Conservation (phyloP, 129 eudicot species). For the Pseudognaphalium luteoalbum region DNA sequence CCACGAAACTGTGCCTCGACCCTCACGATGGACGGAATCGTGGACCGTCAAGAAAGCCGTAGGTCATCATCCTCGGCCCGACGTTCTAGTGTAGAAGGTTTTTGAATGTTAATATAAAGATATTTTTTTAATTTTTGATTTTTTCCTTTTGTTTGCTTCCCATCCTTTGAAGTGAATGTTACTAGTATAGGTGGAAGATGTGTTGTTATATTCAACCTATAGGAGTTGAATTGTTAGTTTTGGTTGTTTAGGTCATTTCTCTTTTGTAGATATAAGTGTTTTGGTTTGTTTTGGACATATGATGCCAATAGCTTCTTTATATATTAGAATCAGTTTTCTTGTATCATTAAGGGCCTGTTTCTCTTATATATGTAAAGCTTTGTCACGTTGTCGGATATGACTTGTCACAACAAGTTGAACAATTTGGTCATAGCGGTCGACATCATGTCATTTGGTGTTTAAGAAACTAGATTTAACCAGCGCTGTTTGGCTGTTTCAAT, state of each 20-base stretch:
- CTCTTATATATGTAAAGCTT: too few species aligned
- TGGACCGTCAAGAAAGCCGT: constrained; percentile 60
- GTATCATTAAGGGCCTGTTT: neutral
- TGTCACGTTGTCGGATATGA: constrained; percentile 14
- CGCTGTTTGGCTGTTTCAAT: too few species aligned
- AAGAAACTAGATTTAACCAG: too few species aligned
- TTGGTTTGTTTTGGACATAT: constrained; percentile 40
- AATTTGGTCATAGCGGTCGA: too few species aligned
- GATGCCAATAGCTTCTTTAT: constrained; percentile 28
- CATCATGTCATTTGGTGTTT: too few species aligned
- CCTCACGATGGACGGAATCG: constrained; percentile 49
- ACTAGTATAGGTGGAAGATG: neutral
- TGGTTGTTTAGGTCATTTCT: constrained; percentile 14
- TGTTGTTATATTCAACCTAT: constrained; percentile 13
- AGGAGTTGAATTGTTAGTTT: constrained; percentile 27
- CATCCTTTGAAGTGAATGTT: neutral
- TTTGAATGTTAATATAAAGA: constrained; percentile 65
- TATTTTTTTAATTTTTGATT: constrained; percentile 34
- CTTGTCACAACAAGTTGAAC: constrained; percentile 24
- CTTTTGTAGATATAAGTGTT: constrained; percentile 46
- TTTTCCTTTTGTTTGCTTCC: constrained; percentile 19
- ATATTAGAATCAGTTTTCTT: constrained; percentile 31
- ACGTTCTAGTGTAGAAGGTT: constrained; percentile 81
- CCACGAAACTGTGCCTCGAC: constrained; percentile 61
- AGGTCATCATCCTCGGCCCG: constrained; percentile 59